Percentiles rank a stretch among this genome's conserved stretches.
phyloP scores from a whole-genome alignment of 1,284 basidiomycete genomes.

The Ganoderma lingzhi region DNA sequence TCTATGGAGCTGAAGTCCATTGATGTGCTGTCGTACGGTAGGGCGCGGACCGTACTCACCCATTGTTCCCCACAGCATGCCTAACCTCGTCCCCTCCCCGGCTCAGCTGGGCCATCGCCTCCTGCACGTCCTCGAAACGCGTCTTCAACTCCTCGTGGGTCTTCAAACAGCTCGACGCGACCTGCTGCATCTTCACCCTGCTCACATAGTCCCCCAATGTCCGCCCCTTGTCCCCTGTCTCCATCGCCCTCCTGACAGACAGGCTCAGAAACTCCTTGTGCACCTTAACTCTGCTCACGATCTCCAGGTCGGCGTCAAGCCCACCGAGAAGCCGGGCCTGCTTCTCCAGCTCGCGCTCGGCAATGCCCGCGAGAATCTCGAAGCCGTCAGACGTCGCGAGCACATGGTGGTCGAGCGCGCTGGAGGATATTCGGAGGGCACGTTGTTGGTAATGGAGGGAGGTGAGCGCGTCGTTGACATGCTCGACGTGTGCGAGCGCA shows the following conservation, averaged over 20 bases:
- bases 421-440: conserved; percentile 72
- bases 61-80: conserved; percentile 51
- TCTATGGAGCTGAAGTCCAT: conserved; percentile 56
- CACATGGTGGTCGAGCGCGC: conserved; percentile 73
- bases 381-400: conserved; percentile 75
- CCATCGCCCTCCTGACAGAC: conserved; percentile 68
- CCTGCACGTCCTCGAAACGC: conserved; percentile 62
- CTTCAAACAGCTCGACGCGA: conserved; percentile 75
- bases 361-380: conserved; percentile 62
- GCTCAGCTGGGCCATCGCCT: conserved; percentile 59
- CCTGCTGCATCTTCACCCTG: conserved; percentile 79
- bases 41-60: conserved; percentile 48
- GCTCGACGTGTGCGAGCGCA: conserved; percentile 68
- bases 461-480: conserved; percentile 56
- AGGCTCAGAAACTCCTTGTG: conserved; percentile 80
- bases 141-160: conserved; percentile 70
- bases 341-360: conserved; percentile 67
- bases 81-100: conserved; percentile 70
- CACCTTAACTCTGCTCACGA: conserved; percentile 69
- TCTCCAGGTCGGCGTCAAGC: conserved; percentile 72
- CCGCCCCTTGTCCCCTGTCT: conserved; percentile 68
- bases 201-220: conserved; percentile 86
- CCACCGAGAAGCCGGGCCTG: conserved; percentile 67
- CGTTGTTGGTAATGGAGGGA: conserved; percentile 70
- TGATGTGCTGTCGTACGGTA: conserved; percentile 12